phyloP scores from a whole-genome alignment of 176 grass and related monocot genomes.

The Typha latifolia region DNA sequence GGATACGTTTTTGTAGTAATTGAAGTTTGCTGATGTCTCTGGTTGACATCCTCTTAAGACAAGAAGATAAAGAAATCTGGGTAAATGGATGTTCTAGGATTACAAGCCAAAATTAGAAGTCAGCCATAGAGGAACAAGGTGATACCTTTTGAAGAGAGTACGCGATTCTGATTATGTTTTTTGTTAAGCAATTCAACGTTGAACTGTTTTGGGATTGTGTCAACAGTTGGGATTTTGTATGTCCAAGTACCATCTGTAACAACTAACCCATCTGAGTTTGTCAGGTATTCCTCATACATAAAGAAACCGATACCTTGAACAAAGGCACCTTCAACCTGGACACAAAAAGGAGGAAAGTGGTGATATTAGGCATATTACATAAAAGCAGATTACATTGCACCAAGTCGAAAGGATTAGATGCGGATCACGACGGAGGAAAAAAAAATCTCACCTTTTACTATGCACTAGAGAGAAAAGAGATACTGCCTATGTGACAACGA shows the following conservation, averaged over 20 bases:
- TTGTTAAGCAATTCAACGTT: constrained; percentile 80
- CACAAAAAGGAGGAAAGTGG: background rate
- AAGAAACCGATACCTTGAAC: constrained; percentile 33
- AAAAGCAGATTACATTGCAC: background rate
- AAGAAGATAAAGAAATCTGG: background rate
- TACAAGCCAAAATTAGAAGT: background rate
- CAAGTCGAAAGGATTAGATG: background rate
- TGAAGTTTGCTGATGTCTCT: background rate
- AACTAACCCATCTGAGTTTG: constrained; percentile 37
- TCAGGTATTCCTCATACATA: constrained; percentile 11
- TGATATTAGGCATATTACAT: background rate
- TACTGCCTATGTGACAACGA: too few species aligned
- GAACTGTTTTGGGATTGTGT: constrained; percentile 83
- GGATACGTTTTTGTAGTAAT: too few species aligned
- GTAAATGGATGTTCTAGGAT: background rate
- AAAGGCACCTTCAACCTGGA: constrained; percentile 26
- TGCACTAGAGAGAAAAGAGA: too few species aligned
- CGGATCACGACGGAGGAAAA: background rate
- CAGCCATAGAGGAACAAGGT: background rate
- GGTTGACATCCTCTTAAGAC: background rate
- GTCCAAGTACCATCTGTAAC: constrained; percentile 88
- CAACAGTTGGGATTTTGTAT: constrained; percentile 86
- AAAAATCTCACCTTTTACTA: background rate
- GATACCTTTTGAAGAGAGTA: constrained; percentile 93
- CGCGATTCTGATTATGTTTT: constrained; percentile 68